Conservation (phyloP, 1,139 yeast species). For the Candida sojae region DNA sequence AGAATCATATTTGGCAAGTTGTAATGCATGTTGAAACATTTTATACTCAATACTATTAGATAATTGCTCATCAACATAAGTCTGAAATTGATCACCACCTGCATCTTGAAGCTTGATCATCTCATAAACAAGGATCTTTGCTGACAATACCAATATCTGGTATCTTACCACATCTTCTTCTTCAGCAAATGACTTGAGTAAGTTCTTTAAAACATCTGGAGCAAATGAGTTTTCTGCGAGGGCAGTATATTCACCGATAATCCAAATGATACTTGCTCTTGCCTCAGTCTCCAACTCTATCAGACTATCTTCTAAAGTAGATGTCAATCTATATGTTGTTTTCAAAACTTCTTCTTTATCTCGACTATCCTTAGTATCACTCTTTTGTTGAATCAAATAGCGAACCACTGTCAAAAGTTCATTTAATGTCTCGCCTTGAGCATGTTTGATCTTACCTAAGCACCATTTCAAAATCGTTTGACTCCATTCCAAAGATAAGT, state of each 20-base stretch:
- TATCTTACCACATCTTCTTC: conserved; percentile 64
- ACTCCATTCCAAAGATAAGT: conserved; percentile 37
- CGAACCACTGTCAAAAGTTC: conserved; percentile 72
- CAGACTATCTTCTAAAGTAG: conserved; percentile 25
- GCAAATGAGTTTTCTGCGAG: conserved; percentile 50
- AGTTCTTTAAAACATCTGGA: conserved; percentile 72
- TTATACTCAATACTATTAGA: conserved; percentile 40
- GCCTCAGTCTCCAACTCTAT: conserved; percentile 51
- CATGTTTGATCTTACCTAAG: conserved; percentile 30
- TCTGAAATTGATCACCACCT: conserved; percentile 18
- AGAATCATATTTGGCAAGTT: conserved; percentile 71
- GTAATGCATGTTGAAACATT: conserved; percentile 62
- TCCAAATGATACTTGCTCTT: conserved; percentile 85
- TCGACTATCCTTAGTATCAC: conserved; percentile 20
- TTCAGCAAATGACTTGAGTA: conserved; percentile 56
- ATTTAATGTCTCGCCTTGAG: conserved; percentile 42
- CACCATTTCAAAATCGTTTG: conserved; percentile 44
- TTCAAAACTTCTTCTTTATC: conserved; percentile 29
- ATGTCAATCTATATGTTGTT: conserved; percentile 40
- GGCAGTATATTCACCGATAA: conserved; percentile 76
- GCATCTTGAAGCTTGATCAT: conserved; percentile 36
- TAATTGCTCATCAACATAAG: conserved; percentile 24
- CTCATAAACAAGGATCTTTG: conserved; percentile 66
- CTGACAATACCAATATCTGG: conserved; percentile 71
- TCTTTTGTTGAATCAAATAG: conserved; percentile 63